Conservation (phyloP, 139 green algal genomes). For the Asterochloris erici region DNA sequence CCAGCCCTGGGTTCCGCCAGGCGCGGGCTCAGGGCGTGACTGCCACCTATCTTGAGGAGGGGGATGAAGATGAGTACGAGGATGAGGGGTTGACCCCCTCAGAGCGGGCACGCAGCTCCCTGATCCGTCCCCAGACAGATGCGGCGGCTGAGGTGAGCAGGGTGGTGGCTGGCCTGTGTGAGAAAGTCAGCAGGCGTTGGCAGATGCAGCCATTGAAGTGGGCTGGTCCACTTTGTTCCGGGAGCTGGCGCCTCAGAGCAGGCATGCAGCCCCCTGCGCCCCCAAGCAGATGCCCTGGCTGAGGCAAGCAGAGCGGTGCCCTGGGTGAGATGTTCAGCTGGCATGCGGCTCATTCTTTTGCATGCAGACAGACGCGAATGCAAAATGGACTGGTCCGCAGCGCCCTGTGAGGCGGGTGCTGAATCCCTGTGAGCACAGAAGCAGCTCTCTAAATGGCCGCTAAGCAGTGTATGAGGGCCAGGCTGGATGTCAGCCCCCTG, state of each 20-base stretch:
- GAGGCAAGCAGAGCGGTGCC: not conserved
- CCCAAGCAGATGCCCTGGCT: not conserved
- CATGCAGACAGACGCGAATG: too few species aligned
- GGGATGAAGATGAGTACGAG: constrained; percentile 37
- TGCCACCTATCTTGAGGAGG: constrained; percentile 52
- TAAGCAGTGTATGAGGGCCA: too few species aligned
- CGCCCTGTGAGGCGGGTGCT: too few species aligned
- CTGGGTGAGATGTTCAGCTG: not conserved
- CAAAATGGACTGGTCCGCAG: too few species aligned
- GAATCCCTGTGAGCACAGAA: too few species aligned
- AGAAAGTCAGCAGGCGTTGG: too few species aligned
- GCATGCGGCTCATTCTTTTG: not conserved
- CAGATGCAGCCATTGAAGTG: not conserved
- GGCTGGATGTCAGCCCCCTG: too few species aligned
- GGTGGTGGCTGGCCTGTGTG: not conserved
- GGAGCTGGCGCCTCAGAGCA: not conserved
- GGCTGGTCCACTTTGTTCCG: not conserved
- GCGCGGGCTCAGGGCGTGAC: constrained; percentile 16
- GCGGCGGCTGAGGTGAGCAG: constrained; percentile 30
- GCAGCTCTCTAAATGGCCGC: too few species aligned
- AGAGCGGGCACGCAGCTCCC: not conserved
- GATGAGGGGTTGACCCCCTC: constrained; percentile 14
- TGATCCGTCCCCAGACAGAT: constrained; percentile 3
- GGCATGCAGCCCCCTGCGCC: not conserved
- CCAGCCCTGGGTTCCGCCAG: not conserved